Evolutionary conservation across 2,329 filamentous ascomycete genomes (phyloP), one percentile per base, ranked within the genome.

Genomic region (Anisogramma anomala): DNA sequence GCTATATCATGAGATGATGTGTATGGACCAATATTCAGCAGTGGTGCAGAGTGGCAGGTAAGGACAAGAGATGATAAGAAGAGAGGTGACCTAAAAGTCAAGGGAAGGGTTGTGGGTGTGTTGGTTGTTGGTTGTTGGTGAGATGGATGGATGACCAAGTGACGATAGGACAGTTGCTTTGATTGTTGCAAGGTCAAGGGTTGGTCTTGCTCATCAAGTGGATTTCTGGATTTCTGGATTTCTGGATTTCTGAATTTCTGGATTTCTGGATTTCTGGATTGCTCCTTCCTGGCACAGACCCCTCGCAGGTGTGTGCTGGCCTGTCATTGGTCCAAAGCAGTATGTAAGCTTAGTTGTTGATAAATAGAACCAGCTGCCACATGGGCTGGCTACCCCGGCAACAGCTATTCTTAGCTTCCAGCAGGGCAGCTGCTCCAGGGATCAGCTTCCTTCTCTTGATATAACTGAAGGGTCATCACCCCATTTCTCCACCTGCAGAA

Each of bases 1-100:
- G n/a, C n/a, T n/a, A n/a, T n/a, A n/a, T 36, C 40, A 23, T 33
- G 32, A 33, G 31, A 38, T 32, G 41, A 35, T 36, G n/a, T n/a
- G n/a, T n/a, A 27, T 22, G 25, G 33, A 41, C 15, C 36, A 22
- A 43, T 40, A 33, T 18, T 37, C 33, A 22, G n/a, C 28, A 13
- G 23, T 13, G 18, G 8, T 5, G 9, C 7, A 18, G 10, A 17
- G 19, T 22, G 5, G 28, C n/a, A 22, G 5, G 26, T 6, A 23
- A 23, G 22, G 5, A 39, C 23, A 30, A 31, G 23, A 27, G 18
- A 37, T 17, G 37, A 34, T 14, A 25, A 31, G 18, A 17, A 23
- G 8, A n/a, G 3, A 18, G 8, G 8, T 14, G 27, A 14, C 27
- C n/a, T 6, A 7, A 6, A 30, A 30, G n/a, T 30, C n/a, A 7